Conservation (phyloP, 2,329 filamentous ascomycete species). For the Diaporthe citrichinensis region DNA sequence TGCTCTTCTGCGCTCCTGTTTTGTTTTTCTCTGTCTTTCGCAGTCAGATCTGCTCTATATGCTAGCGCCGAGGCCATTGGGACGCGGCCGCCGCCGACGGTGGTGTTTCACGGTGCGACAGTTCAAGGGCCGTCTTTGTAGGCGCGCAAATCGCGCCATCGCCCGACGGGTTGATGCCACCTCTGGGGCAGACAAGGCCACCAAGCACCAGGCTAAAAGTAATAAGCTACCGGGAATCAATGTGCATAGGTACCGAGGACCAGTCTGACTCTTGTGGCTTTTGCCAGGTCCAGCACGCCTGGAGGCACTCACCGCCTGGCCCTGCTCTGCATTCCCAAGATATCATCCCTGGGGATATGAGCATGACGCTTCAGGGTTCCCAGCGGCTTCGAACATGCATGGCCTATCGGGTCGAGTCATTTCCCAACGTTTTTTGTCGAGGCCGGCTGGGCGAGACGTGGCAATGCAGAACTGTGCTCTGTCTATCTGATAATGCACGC, state of each 20-base stretch:
- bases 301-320: neutral
- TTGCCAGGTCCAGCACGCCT: neutral
- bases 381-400: neutral
- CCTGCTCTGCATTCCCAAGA: neutral
- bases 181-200: slow-evolving; percentile 8
- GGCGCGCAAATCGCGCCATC: slow-evolving; percentile 10
- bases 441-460: slow-evolving; percentile 25
- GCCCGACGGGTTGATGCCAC: slow-evolving; percentile 24
- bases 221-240: neutral
- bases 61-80: neutral
- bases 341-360: slow-evolving; percentile 7
- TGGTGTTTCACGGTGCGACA: slow-evolving; percentile 17
- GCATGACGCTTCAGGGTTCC: slow-evolving; percentile 8
- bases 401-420: slow-evolving; percentile 31
- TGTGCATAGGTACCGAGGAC: neutral
- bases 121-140: neutral
- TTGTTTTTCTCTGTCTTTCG: neutral
- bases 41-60: neutral
- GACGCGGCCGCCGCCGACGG: neutral
- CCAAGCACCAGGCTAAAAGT: neutral
- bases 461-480: slow-evolving; percentile 31
- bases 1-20: neutral
- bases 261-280: neutral
- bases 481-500: slow-evolving; percentile 26
- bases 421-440: neutral